A percentile compares a stretch with the other conserved stretches of the same genome.
These are phyloP conservation scores for Sarcodon sp. DNA, from an alignment of 768 basidiomycete genomes.

Conservation along the genomic window DNA sequence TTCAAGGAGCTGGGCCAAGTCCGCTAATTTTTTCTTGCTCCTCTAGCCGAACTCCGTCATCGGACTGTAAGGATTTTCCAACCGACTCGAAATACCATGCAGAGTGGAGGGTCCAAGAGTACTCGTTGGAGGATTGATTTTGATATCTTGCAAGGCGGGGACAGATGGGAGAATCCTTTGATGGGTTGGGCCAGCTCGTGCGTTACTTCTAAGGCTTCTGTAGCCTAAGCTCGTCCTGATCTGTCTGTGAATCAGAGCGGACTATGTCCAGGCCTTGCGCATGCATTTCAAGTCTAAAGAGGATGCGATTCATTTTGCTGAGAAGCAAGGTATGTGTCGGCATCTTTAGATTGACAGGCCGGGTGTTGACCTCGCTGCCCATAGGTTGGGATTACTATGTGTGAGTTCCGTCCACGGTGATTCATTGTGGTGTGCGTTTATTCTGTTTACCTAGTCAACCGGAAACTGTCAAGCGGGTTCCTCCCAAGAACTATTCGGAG, in stretches of 20 bases:
- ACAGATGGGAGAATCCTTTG: constrained; percentile 94
- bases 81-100: constrained; percentile 90
- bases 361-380: constrained; percentile 3
- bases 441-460: constrained; percentile 32
- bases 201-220: constrained; percentile 17
- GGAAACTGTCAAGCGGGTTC: constrained; percentile 47
- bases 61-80: constrained; percentile 88
- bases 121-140: constrained; percentile 92
- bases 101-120: constrained; percentile 78
- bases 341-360: neutral
- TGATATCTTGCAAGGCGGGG: constrained; percentile 80
- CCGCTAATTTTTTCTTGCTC: constrained; percentile 1
- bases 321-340: constrained; percentile 72
- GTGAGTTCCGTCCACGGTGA: constrained; percentile 20
- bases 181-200: constrained; percentile 97
- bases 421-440: neutral
- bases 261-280: constrained; percentile 91
- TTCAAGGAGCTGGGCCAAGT: neutral
- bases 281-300: constrained; percentile 77
- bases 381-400: constrained; percentile 90
- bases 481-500: constrained; percentile 83
- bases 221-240: neutral
- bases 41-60: constrained; percentile 67
- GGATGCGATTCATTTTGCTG: constrained; percentile 89
- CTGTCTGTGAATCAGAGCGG: constrained; percentile 42